Percentiles rank a stretch among this genome's conserved stretches.
These are phyloP conservation scores for Apiospora malaysiana DNA, from an alignment of 2,329 filamentous ascomycete species.

Conservation along the genomic window DNA sequence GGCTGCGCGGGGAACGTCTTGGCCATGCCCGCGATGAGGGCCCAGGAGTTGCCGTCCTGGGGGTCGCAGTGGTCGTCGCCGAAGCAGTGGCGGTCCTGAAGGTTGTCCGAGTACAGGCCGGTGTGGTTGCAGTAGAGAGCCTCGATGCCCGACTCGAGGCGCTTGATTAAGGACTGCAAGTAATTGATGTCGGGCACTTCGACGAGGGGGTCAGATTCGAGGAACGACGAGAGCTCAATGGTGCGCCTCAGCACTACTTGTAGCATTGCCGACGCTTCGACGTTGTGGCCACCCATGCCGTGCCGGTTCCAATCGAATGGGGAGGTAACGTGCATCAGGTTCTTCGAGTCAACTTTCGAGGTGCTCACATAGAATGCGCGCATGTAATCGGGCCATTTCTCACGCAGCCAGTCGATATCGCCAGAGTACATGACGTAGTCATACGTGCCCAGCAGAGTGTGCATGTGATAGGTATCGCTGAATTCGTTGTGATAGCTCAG, in stretches of 20 bases:
- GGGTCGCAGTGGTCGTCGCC: constrained; percentile 32
- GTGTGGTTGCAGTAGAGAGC: constrained; percentile 32
- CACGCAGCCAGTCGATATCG: constrained; percentile 45
- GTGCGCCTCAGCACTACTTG: constrained; percentile 56
- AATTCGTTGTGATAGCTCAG: constrained; percentile 35
- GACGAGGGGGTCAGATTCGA: constrained; percentile 40
- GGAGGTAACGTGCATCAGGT: constrained; percentile 56
- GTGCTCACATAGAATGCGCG: constrained; percentile 40
- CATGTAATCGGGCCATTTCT: constrained; percentile 41
- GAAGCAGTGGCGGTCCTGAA: constrained; percentile 35
- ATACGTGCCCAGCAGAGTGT: constrained; percentile 60
- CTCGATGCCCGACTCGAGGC: constrained; percentile 31
- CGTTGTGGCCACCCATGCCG: constrained; percentile 56
- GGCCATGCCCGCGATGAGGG: constrained; percentile 26
- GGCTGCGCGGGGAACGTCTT: constrained; percentile 27
- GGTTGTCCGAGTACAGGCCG: constrained; percentile 28
- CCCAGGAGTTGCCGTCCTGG: constrained; percentile 31
- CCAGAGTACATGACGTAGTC: constrained; percentile 61
- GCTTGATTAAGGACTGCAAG: constrained; percentile 18
- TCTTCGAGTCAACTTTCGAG: constrained; percentile 42
- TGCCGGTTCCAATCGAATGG: constrained; percentile 58
- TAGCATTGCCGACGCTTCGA: constrained; percentile 58
- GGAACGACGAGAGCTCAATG: constrained; percentile 50
- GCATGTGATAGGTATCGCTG: constrained; percentile 58
- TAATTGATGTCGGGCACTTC: background rate